These are phyloP conservation scores for Miscanthus lutarioriparius DNA, from an alignment of 176 grass and related monocot genomes.

Conservation along the genomic window DNA sequence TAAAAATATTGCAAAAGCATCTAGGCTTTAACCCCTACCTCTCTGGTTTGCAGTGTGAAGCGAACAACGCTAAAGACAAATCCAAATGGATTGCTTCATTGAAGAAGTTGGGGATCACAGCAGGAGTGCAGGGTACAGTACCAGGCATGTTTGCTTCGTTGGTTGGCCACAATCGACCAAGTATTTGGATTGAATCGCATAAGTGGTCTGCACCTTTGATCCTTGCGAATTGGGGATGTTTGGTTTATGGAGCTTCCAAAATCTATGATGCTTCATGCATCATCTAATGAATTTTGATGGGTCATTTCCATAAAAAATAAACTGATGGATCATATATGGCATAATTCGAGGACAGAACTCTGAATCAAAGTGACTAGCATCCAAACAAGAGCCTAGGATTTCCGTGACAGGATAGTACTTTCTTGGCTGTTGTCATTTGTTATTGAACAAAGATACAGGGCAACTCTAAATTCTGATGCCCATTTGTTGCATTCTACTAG, in stretches of 20 bases:
- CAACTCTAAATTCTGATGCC: not conserved
- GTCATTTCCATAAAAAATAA: not conserved
- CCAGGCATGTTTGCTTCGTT: not conserved
- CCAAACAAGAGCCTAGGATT: not conserved
- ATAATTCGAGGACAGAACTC: not conserved
- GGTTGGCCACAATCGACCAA: no score
- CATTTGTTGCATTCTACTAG: not conserved
- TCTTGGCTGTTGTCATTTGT: not conserved
- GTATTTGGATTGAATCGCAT: no score
- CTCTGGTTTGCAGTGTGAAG: constrained; percentile 5
- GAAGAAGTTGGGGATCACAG: not conserved
- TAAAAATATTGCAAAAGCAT: not conserved
- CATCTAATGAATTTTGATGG: not conserved
- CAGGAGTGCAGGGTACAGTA: not conserved
- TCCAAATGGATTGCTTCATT: not conserved
- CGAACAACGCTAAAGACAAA: not conserved
- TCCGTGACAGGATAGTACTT: not conserved
- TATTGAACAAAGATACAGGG: not conserved
- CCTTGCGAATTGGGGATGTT: not conserved
- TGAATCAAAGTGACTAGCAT: not conserved
- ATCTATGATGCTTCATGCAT: not conserved
- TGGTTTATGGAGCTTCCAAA: not conserved
- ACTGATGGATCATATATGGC: not conserved
- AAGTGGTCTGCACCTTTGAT: not conserved
- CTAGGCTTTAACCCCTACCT: no score